Evolutionary conservation across 192 early-diverging fungal genomes (phyloP), one percentile per base, ranked within the genome.

Genomic region (Mortierella hygrophila): DNA sequence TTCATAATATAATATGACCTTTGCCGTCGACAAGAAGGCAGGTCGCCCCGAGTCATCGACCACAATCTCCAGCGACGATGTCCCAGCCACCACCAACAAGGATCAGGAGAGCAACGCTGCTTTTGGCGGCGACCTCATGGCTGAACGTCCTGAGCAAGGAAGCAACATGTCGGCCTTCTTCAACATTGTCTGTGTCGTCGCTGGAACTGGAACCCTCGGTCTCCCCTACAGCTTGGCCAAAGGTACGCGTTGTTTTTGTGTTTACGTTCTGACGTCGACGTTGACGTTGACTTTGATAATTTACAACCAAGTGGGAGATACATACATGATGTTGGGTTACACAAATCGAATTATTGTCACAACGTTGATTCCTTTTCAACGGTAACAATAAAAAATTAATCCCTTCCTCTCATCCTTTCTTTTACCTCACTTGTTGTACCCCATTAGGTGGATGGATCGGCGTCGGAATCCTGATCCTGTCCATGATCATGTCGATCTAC

Each of bases 361-460:
- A 32, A 65, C 60, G 60, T 65, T 11, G 29, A 65, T 65, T 29
- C 29, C 29, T 11, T 4, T 60, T 26, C n/a, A 9, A 60, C n/a
- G 18, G 47, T 52, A 18, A 26, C 29, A 65, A 32, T 11, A 65
- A 15, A 60, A 65, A 65, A 65, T 65, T 65, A 65, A 65, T 75
- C 26, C 2, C 46, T 41, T 74, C 55, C 47, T 49, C 38, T 74
- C 41, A n/a, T 26, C 16, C 3, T 3, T 68, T 69, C 18, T 40
- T 42, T 0, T 32, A 32, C 38, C 9, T 13, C 29, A 6, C 32
- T 26, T 23, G 55, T 54, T 21, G 52, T 37, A 75, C 92, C 9
- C 60, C 26, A 32, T 29, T 93, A 77, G 92, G 93, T 76, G 97
- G 97, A 4, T 97, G 97, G 97, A 86, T 93, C 37, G 94, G 94